A percentile compares a stretch with the other conserved stretches of the same genome.
phyloP scores from a whole-genome alignment of 306 rosid genomes.

The Cicer judaicum region DNA sequence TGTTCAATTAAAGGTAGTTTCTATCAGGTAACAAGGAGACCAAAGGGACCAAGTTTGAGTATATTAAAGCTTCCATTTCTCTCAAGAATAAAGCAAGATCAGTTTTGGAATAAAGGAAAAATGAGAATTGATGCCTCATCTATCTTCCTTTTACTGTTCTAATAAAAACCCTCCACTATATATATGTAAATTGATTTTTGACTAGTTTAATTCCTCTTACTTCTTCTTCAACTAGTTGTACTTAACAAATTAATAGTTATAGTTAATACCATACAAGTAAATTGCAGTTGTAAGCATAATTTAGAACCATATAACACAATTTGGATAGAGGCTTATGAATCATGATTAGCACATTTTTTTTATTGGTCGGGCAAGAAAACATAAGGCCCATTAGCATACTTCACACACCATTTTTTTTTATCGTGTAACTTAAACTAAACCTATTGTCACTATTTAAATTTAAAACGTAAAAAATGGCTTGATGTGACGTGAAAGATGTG shows the following conservation, averaged over 20 bases:
- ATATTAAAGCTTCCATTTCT: slow-evolving; percentile 50
- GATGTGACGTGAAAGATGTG: slow-evolving; percentile 1
- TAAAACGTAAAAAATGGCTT: neutral
- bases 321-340: too few relatives aligned
- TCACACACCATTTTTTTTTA: neutral
- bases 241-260: neutral
- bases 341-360: too few relatives aligned
- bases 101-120: slow-evolving; percentile 70
- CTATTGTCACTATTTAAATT: neutral
- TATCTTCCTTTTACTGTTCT: slow-evolving; percentile 44
- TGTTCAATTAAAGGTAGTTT: slow-evolving; percentile 53
- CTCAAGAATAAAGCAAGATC: slow-evolving; percentile 54
- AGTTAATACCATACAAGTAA: too few relatives aligned
- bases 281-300: too few relatives aligned
- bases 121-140: slow-evolving; percentile 54
- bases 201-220: slow-evolving; percentile 42
- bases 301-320: too few relatives aligned
- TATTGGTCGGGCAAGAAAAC: too few relatives aligned
- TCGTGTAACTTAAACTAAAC: neutral
- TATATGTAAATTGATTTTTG: slow-evolving; percentile 44
- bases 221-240: slow-evolving; percentile 1
- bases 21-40: slow-evolving; percentile 59
- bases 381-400: too few relatives aligned
- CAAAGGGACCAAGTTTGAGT: slow-evolving; percentile 59
- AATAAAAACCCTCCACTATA: slow-evolving; percentile 15